Base-by-base conservation (phyloP, 1,284 basidiomycete species). In the Heterobasidion irregulare region DNA sequence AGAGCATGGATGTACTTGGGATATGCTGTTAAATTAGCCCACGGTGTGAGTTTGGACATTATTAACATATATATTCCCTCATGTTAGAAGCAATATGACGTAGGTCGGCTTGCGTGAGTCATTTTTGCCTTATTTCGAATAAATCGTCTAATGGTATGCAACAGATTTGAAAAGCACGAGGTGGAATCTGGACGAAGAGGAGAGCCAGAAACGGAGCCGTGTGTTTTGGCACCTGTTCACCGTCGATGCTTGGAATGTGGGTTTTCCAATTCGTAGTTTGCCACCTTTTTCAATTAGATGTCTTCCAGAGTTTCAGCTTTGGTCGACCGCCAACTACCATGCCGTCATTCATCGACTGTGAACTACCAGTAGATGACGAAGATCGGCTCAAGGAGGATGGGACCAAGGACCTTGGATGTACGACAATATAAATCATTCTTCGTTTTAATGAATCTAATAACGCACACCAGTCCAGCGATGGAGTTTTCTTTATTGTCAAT, bases 161-260 rank as follows among this genome's bases (percentile, higher is more conserved):
- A 44, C n/a, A 89, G 86, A 89, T 65, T 72, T 87, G 33, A 79
- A 82, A 60, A 74, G 79, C 53, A 70, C 73, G 9, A 70, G 80
- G 47, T 88, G 85, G 79, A 75, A 78, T 12, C 72, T 84, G 9
- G 71, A 72, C 38, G 69, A 74, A 38, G 65, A 70, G 33, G 69
- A 75, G 49, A 67, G 73, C 13, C 70, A 79, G 53, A 69, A 72
- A 53, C 77, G 85, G 6, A 75, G 73, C 56, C 73, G 72, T 26
- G 70, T 83, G 4, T 87, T 86, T 63, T 88, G 85, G 83, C 80
- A 83, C 56, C 64, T 86, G 13, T 84, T 83, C 61, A 56, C 70
- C 18, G 65, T 75, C 18, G 84, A 86, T 60, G 80, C 80, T 0
- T 79, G 78, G 75, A 66, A 78, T 33, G 84, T 86, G 60, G 59